phyloP scores from a whole-genome alignment of 768 basidiomycete genomes.

The Fistulinella prunicolor region DNA sequence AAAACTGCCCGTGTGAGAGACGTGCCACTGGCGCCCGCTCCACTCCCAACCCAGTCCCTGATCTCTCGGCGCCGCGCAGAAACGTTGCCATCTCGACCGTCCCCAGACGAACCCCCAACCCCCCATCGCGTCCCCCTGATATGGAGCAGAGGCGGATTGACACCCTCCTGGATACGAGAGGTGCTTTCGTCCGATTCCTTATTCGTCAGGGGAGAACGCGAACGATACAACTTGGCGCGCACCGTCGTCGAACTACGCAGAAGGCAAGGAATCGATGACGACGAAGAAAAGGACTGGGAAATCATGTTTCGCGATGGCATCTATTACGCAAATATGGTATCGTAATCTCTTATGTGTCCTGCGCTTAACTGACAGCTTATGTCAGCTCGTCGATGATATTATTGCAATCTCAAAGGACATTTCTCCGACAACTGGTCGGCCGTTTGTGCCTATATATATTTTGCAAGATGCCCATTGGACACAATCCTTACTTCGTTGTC shows the following conservation, averaged over 20 bases:
- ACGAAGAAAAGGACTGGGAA: conserved; percentile 70
- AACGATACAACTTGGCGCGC: conserved; percentile 76
- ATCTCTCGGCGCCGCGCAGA: conserved; percentile 28
- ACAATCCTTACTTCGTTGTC: conserved; percentile 63
- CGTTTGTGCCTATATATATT: conserved; percentile 64
- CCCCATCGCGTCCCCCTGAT: conserved; percentile 46
- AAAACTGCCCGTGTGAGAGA: conserved; percentile 19
- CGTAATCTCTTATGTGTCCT: conserved; percentile 7
- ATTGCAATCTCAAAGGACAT: conserved; percentile 69
- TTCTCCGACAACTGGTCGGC: conserved; percentile 64
- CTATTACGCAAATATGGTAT: conserved; percentile 84
- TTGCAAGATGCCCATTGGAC: conserved; percentile 82
- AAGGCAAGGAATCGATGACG: conserved; percentile 46
- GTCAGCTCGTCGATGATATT: conserved; percentile 78
- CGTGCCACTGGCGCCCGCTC: conserved; percentile 12
- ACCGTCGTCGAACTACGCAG: conserved; percentile 73
- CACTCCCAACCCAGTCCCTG: conserved; percentile 15
- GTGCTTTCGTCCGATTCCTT: conserved; percentile 75
- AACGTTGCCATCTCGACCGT: conserved; percentile 27
- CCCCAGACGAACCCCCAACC: conserved; percentile 9
- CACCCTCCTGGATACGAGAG: conserved; percentile 69
- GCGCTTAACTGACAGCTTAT: conserved; percentile 1
- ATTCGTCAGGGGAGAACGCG: conserved; percentile 75
- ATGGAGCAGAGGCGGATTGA: conserved; percentile 74
- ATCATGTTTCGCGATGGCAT: conserved; percentile 74